Evolutionary conservation across 495 filamentous ascomycete genomes (phyloP), one percentile per base, ranked within the genome.

Genomic region (Trypethelium eluteriae): DNA sequence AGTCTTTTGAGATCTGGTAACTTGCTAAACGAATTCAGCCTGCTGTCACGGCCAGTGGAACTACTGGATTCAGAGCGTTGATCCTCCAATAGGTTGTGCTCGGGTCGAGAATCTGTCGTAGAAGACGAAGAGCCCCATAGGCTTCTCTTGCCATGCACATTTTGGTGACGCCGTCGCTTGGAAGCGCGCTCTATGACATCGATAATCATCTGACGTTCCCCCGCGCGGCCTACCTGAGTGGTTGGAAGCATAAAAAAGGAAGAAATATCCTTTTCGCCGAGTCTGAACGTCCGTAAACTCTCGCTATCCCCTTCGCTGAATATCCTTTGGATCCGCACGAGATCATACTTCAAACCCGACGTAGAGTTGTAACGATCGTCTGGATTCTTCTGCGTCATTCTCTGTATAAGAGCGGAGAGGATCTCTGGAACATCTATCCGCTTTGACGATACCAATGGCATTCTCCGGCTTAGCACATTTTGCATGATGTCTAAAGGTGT

Each of bases 401-500:
- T 93, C 69, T 92, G 88, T 50, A 96, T 89, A 7, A 96, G 88
- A 2, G 82, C 81, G 3, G 88, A 89, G 34, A 96, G 79, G 35
- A 85, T 87, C 65, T 93, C 90, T 0, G 92, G 92, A 2, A 95
- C 76, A 70, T 96, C 91, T 71, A 89, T 81, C 38, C 92, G 82
- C 64, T 90, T 85, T 44, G 81, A 81, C 0, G 89, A 89, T 11
- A 93, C 85, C 41, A 84, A 85, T 1, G 89, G 86, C 68, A 96
- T 83, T 71, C 89, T 86, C 62, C 86, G 85, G 50, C 84, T 85
- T 0, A 96, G 81, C 2, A 96, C 91, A 70, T 86, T 91, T 71
- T 96, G 92, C 57, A 96, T 89, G 39, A 96, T 88, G 71, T 96
- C 91, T 67, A 96, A 84, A 0, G 91, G 89, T 3, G 88, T 88